Evolutionary conservation across 1,139 yeast species (phyloP), one percentile per base, ranked within the genome.

Genomic region (Kluyveromyces sp.): DNA sequence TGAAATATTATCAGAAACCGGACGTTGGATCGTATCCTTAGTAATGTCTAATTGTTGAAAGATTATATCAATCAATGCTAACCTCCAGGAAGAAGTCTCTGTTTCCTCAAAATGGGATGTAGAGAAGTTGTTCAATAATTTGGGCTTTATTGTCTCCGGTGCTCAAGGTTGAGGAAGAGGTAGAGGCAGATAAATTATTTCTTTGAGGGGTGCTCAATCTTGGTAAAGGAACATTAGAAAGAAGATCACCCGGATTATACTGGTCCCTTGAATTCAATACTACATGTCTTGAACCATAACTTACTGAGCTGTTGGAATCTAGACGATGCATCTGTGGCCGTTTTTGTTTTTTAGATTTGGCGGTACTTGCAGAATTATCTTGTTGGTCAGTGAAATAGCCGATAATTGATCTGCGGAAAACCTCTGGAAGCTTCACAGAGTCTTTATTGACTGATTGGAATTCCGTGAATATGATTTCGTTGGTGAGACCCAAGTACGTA

Each of bases 391-490:
- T 75, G 75, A 4, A 80, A 62, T 1, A 83, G 75, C 2, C 80
- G 77, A 40, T 83, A 83, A 47, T 61, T 26, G 43, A 41, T 41
- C 43, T 33, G 3, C 43, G 61, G 26, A 66, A 66, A 64, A 83
- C 81, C 4, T 74, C 65, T 0, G 97, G 96, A 25, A 88, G 64
- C 42, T 74, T 75, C 48, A 70, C 67, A 25, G 67, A 64, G 1
- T 74, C 68, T 6, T 67, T 61, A 32, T 70, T 64, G 61, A 92
- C 92, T 45, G 92, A 69, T 25, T 73, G 71, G 4, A 77, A 67
- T 60, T 92, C 98, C 21, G 90, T 82, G 47, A 83, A 81, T 55
- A 87, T 76, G 36, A 92, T 81, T 57, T 89, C 96, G 29, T 78
- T 72, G 0, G 97, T 88, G 33, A 92, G 68, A 0, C 96, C 96